These are phyloP conservation scores for Quaeritorhiza haematococci DNA, from an alignment of 371 early-diverging fungal species.

Conservation along the genomic window DNA sequence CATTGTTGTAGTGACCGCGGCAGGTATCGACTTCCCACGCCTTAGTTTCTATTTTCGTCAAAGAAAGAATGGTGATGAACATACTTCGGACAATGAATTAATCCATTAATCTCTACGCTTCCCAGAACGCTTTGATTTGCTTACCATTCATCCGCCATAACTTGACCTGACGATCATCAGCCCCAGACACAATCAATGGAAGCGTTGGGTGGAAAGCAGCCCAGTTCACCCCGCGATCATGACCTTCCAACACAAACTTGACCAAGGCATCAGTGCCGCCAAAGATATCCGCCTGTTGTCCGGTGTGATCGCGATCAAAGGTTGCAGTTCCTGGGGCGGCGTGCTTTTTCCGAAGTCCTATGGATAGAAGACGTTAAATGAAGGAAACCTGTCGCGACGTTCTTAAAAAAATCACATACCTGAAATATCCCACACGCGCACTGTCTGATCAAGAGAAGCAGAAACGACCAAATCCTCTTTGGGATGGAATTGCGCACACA, in stretches of 20 bases:
- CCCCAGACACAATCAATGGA: slow-evolving; percentile 91
- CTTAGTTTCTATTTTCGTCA: slow-evolving; percentile 61
- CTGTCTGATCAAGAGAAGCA: slow-evolving; percentile 96
- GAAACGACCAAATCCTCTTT: slow-evolving; percentile 93
- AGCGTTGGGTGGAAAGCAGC: slow-evolving; percentile 91
- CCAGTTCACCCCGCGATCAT: slow-evolving; percentile 99
- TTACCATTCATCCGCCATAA: slow-evolving; percentile 95
- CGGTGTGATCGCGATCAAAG: slow-evolving; percentile 26
- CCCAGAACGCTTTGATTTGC: not conserved
- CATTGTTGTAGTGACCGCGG: slow-evolving; percentile 97
- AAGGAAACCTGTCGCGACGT: not conserved
- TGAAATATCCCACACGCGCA: slow-evolving; percentile 98
- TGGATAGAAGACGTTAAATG: not conserved
- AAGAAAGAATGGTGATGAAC: not conserved
- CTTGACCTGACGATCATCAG: slow-evolving; percentile 98
- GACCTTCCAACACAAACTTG: slow-evolving; percentile 98
- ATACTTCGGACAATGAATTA: not conserved
- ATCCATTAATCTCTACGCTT: not conserved
- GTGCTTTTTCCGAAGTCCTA: slow-evolving; percentile 81
- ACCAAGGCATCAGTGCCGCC: slow-evolving; percentile 92
- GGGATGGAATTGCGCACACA: slow-evolving; percentile 97
- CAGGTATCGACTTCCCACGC: slow-evolving; percentile 98
- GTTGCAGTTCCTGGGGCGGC: slow-evolving; percentile 30
- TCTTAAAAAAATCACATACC: slow-evolving; percentile 43
- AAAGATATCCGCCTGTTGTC: slow-evolving; percentile 81